Percentiles rank a stretch among this genome's conserved stretches.
Conservation (phyloP, 495 filamentous ascomycete species). For the Baudoinia panamericana region DNA sequence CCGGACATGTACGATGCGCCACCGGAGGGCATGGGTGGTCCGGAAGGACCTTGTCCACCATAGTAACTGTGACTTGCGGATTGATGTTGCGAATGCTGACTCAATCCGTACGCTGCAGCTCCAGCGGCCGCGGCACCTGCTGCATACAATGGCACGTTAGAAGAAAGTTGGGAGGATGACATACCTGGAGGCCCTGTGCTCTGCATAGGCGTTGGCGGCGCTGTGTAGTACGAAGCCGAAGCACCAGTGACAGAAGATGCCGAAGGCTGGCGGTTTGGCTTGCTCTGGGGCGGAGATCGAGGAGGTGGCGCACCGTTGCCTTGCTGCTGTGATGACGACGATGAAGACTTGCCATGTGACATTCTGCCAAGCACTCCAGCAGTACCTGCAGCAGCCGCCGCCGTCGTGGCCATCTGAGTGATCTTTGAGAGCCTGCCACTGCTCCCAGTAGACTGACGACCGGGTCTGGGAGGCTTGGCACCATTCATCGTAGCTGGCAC, state of each 20-base stretch:
- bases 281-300: background rate
- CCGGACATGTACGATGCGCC: slow-evolving; percentile 3
- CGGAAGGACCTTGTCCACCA: background rate
- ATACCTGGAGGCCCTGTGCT: slow-evolving; percentile 28
- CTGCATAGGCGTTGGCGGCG: slow-evolving; percentile 2
- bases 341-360: background rate
- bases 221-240: slow-evolving; percentile 6
- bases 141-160: slow-evolving; percentile 35
- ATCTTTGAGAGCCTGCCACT: slow-evolving; percentile 4
- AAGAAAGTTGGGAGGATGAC: slow-evolving; percentile 31
- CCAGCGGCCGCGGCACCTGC: slow-evolving; percentile 35
- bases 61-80: slow-evolving; percentile 8
- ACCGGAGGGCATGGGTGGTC: background rate
- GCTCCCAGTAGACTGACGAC: background rate
- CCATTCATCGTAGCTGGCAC: background rate
- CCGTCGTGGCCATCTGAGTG: background rate
- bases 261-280: slow-evolving; percentile 1
- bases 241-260: background rate
- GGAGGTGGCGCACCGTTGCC: background rate
- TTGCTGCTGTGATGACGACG: slow-evolving; percentile 8
- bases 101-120: slow-evolving; percentile 32
- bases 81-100: slow-evolving; percentile 25
- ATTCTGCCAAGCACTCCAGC: background rate
- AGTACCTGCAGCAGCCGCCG: slow-evolving; percentile 2
- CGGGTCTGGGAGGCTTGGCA: background rate